These are phyloP conservation scores for Plectranthus barbatus DNA, from an alignment of 257 asterid genomes.

Conservation along the genomic window DNA sequence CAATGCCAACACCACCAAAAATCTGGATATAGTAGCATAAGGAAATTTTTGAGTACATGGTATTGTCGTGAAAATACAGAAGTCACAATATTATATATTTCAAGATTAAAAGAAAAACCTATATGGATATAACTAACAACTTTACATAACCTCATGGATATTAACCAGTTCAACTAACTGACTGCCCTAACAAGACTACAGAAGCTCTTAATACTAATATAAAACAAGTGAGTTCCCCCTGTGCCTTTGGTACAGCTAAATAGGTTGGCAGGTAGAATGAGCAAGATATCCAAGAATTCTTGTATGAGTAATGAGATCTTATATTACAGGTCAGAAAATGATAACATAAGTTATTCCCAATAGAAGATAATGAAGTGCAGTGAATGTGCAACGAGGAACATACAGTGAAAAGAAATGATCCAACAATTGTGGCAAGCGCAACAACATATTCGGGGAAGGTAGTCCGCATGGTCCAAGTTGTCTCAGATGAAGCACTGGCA, in stretches of 20 bases:
- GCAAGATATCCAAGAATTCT: slow-evolving; percentile 4
- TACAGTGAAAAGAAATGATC: slow-evolving; percentile 95
- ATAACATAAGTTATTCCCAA: background rate
- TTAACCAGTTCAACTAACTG: background rate
- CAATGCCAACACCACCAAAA: slow-evolving; percentile 98
- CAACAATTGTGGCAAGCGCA: slow-evolving; percentile 84
- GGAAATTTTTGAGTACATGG: slow-evolving; percentile 17
- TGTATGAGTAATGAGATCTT: slow-evolving; percentile 3
- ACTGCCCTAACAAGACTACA: slow-evolving; percentile 2
- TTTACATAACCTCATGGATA: slow-evolving; percentile 3
- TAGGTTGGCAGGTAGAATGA: background rate
- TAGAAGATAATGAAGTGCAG: background rate
- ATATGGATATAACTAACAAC: background rate
- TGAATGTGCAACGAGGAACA: slow-evolving; percentile 16
- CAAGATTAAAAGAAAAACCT: background rate
- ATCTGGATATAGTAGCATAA: slow-evolving; percentile 41
- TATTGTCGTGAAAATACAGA: background rate
- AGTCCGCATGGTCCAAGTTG: slow-evolving; percentile 80
- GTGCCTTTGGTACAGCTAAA: slow-evolving; percentile 1
- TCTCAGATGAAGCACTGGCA: slow-evolving; percentile 71
- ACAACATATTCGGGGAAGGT: slow-evolving; percentile 93
- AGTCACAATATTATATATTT: background rate
- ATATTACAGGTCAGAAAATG: background rate
- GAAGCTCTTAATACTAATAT: background rate
- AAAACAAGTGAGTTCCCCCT: background rate